Conservation (phyloP, 345 rosid genomes). For the Ailanthus altissimus region DNA sequence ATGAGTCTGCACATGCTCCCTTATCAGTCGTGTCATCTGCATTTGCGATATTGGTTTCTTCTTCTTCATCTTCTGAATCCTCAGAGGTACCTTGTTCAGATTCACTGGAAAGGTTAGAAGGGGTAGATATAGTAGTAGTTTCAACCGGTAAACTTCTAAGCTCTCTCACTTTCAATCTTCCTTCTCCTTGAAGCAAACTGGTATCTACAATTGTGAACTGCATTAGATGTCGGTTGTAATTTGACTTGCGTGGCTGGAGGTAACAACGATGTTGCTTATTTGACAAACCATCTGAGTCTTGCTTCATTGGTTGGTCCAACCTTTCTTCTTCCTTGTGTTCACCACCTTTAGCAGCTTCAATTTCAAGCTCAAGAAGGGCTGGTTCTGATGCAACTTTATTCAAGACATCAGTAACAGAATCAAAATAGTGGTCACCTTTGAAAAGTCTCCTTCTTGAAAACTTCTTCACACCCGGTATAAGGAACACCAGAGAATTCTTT, state of each 20-base stretch:
- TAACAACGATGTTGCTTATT: conserved; percentile 35
- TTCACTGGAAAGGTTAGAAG: conserved; percentile 41
- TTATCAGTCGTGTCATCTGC: conserved; percentile 15
- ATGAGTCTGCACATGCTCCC: conserved; percentile 39
- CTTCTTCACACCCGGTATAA: conserved; percentile 48
- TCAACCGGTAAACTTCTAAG: conserved; percentile 55
- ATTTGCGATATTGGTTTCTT: conserved; percentile 38
- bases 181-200: conserved; percentile 41
- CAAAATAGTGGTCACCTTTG: conserved; percentile 59
- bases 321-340: conserved; percentile 36
- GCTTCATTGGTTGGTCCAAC: conserved; percentile 33
- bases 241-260: conserved; percentile 62
- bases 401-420: conserved; percentile 70
- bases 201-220: conserved; percentile 67
- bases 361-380: conserved; percentile 57
- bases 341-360: conserved; percentile 33
- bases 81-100: conserved; percentile 43
- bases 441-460: conserved; percentile 53
- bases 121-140: conserved; percentile 25
- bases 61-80: conserved; percentile 41
- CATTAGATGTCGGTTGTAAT: conserved; percentile 28
- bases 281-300: conserved; percentile 22
- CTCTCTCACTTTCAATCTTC: conserved; percentile 41
- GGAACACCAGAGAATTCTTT: conserved; percentile 45
- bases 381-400: conserved; percentile 66